These are phyloP conservation scores for Adiantum capillusveneris DNA, from an alignment of 75 land plant genomes.

Conservation along the genomic window DNA sequence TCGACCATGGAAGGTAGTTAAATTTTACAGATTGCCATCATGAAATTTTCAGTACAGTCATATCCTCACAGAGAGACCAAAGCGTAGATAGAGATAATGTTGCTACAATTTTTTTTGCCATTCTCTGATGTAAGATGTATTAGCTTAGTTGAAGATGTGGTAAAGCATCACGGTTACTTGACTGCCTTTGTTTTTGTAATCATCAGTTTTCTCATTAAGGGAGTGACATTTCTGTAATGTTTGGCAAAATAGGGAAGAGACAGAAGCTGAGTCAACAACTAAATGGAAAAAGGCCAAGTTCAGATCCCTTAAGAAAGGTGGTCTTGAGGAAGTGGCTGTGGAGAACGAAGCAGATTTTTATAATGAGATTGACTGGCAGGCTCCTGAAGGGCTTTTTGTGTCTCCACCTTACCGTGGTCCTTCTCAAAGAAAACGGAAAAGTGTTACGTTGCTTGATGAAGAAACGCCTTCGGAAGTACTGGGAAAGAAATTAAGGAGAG, in stretches of 20 bases:
- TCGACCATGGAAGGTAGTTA: too few relatives aligned
- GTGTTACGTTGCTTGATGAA: conserved; percentile 34
- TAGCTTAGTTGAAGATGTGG: too few relatives aligned
- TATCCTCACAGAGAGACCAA: too few relatives aligned
- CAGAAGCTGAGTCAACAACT: conserved; percentile 40
- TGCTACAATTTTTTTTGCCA: too few relatives aligned
- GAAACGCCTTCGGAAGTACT: conserved; percentile 31
- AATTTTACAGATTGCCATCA: too few relatives aligned
- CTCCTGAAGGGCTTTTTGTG: conserved; percentile 13
- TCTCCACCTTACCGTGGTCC: conserved; percentile 9
- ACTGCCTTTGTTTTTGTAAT: too few relatives aligned
- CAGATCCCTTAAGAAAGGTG: conserved; percentile 65
- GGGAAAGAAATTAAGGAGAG: conserved; percentile 61
- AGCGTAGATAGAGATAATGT: too few relatives aligned
- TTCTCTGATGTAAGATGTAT: too few relatives aligned
- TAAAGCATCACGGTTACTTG: too few relatives aligned
- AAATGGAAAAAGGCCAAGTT: conserved; percentile 79
- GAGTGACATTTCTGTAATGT: too few relatives aligned
- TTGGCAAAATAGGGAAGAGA: conserved; percentile 9
- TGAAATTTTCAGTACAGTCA: too few relatives aligned
- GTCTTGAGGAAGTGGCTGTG: conserved; percentile 28
- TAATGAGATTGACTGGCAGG: conserved; percentile 24
- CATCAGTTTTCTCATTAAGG: too few relatives aligned
- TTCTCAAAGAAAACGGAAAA: conserved; percentile 61
- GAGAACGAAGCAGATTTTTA: conserved; percentile 24